Evolutionary conservation across 352 stramenopile species (phyloP).

Genomic region (Pythium guiyangense): DNA sequence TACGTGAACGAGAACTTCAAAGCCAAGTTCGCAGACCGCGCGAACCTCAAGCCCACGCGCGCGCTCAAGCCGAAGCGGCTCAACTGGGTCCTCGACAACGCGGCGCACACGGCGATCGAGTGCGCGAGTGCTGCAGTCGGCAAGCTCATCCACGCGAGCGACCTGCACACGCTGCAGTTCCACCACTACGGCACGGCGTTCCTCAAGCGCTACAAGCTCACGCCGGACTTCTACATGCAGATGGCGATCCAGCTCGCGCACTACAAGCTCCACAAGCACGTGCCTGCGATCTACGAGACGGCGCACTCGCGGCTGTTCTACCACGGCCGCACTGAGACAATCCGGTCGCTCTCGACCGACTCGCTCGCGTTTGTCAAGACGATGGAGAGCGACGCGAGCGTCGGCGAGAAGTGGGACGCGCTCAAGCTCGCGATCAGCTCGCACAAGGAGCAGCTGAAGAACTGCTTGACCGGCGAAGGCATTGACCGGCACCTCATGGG

Average conservation of each 20-base stretch:
- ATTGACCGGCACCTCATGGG: slow-evolving; percentile 96
- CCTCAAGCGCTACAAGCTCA: slow-evolving; percentile 94
- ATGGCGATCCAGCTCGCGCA: slow-evolving; percentile 96
- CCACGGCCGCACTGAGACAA: slow-evolving; percentile 94
- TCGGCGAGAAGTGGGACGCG: slow-evolving; percentile 81
- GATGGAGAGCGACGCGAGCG: slow-evolving; percentile 71
- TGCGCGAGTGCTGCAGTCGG: slow-evolving; percentile 86
- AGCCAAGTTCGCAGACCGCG: slow-evolving; percentile 69
- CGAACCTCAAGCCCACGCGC: slow-evolving; percentile 56
- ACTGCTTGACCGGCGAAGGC: slow-evolving; percentile 79
- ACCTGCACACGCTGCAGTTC: slow-evolving; percentile 90
- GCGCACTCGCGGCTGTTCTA: slow-evolving; percentile 96
- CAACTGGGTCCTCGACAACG: slow-evolving; percentile 82
- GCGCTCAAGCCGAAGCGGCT: slow-evolving; percentile 69
- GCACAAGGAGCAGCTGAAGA: slow-evolving; percentile 91
- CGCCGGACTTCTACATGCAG: slow-evolving; percentile 97
- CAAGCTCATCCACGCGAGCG: slow-evolving; percentile 89
- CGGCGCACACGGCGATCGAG: slow-evolving; percentile 77
- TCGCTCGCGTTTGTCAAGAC: slow-evolving; percentile 89
- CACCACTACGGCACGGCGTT: slow-evolving; percentile 90
- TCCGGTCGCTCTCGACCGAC: slow-evolving; percentile 85
- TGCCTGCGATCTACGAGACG: slow-evolving; percentile 96
- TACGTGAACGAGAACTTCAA: slow-evolving; percentile 91
- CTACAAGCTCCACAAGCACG: slow-evolving; percentile 92
- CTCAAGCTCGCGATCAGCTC: slow-evolving; percentile 85